Evolutionary conservation across 2,329 filamentous ascomycete genomes (phyloP).

Genomic region (Lecanoromycetidae sp.): DNA sequence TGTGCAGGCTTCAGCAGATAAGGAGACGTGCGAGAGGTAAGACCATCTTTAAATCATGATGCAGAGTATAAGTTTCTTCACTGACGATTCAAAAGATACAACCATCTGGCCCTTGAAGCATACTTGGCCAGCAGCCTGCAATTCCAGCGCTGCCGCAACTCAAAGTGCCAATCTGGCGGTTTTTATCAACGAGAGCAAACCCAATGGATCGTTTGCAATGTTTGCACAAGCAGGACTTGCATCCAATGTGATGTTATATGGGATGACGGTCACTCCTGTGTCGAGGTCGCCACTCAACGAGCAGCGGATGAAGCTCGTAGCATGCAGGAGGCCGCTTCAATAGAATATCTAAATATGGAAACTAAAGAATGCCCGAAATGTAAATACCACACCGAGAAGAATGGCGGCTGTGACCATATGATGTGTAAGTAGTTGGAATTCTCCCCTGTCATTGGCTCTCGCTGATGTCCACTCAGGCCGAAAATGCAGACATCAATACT

Average conservation of each 20-base stretch:
- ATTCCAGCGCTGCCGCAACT: conserved; percentile 5
- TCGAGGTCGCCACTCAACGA: not conserved
- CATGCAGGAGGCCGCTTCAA: not conserved
- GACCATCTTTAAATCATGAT: not conserved
- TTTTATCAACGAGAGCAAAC: not conserved
- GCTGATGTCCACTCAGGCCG: not conserved
- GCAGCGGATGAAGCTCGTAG: not conserved
- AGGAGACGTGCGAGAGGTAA: conserved; percentile 4
- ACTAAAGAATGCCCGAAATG: conserved; percentile 7
- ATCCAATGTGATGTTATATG: conserved; percentile 2
- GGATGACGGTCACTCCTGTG: conserved; percentile 1
- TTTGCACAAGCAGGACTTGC: conserved; percentile 4
- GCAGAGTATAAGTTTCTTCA: not conserved
- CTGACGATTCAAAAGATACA: not conserved
- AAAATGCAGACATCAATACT: conserved; percentile 4
- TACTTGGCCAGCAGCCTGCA: not conserved
- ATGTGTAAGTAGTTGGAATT: not conserved
- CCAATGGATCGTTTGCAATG: conserved; percentile 2
- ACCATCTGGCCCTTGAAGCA: not conserved
- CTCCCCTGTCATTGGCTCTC: not conserved
- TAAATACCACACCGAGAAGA: not conserved
- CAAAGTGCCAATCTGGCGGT: conserved; percentile 3
- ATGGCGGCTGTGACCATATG: conserved; percentile 7
- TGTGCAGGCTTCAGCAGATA: not conserved
- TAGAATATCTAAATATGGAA: not conserved